These are phyloP conservation scores for Cladosporium velox DNA, from an alignment of 2,329 filamentous ascomycete species.

Conservation along the genomic window DNA sequence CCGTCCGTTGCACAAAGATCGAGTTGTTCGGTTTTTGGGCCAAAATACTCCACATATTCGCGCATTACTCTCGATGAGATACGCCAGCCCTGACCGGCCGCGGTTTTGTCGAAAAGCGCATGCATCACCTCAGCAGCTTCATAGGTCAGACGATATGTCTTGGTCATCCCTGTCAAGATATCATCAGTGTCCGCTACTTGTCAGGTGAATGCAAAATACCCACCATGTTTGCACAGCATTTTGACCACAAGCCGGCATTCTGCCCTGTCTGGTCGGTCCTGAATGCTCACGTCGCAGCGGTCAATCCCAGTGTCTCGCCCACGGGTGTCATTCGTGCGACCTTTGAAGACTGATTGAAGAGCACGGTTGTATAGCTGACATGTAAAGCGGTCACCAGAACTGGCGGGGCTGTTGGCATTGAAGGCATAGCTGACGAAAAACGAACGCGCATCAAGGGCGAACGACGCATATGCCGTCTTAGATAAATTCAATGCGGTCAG, in stretches of 20 bases:
- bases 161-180: slow-evolving; percentile 61
- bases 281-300: slow-evolving; percentile 70
- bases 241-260: slow-evolving; percentile 74
- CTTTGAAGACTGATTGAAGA: slow-evolving; percentile 73
- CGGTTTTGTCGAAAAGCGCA: slow-evolving; percentile 69
- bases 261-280: slow-evolving; percentile 66
- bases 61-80: slow-evolving; percentile 71
- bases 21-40: slow-evolving; percentile 76
- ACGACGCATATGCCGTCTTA: slow-evolving; percentile 76
- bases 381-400: slow-evolving; percentile 57
- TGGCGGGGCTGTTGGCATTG: slow-evolving; percentile 31
- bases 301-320: slow-evolving; percentile 72
- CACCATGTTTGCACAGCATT: slow-evolving; percentile 72
- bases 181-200: slow-evolving; percentile 24
- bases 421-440: slow-evolving; percentile 77
- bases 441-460: slow-evolving; percentile 64
- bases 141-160: slow-evolving; percentile 75
- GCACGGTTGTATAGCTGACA: slow-evolving; percentile 72
- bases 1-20: slow-evolving; percentile 73
- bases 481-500: slow-evolving; percentile 77
- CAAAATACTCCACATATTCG: slow-evolving; percentile 78
- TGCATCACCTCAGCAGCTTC: slow-evolving; percentile 73
- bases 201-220: neutral
- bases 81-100: slow-evolving; percentile 69
- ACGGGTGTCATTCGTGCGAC: slow-evolving; percentile 62